Evolutionary conservation across 169 alveolate species (phyloP).

Genomic region (Plasmodium reichenowi): DNA sequence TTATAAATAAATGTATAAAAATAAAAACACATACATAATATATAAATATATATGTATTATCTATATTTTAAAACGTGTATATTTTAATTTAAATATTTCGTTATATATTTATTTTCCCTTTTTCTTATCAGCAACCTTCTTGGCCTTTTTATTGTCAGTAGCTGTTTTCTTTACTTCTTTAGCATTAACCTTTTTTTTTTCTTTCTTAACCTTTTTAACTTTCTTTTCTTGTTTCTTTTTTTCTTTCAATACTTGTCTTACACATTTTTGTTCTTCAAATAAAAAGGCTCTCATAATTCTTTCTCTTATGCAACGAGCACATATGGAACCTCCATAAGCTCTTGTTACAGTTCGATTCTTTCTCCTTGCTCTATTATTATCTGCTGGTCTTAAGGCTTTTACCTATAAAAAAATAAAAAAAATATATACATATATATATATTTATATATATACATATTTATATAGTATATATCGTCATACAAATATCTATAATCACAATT

Average conservation of each 20-base stretch:
- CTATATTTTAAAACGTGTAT: not conserved
- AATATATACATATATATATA: not conserved
- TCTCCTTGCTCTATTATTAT: conserved; percentile 80
- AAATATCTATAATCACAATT: not conserved
- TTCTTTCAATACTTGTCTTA: conserved; percentile 87
- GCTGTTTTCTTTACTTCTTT: conserved; percentile 38
- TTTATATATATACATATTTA: not conserved
- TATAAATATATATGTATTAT: conserved; percentile 4
- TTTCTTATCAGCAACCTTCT: conserved; percentile 63
- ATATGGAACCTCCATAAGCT: conserved; percentile 92
- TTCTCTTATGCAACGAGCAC: conserved; percentile 89
- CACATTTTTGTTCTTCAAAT: conserved; percentile 92
- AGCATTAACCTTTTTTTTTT: conserved; percentile 46
- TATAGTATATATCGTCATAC: not conserved
- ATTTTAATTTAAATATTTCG: not conserved
- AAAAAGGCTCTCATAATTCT: conserved; percentile 94
- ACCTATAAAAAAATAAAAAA: conserved; percentile 42
- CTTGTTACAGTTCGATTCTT: conserved; percentile 91
- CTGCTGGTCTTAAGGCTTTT: conserved; percentile 87
- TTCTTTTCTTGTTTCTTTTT: conserved; percentile 79
- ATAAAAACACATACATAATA: not conserved
- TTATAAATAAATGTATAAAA: too few relatives aligned
- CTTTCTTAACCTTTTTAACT: conserved; percentile 74
- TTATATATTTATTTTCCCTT: conserved; percentile 32
- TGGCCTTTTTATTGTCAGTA: conserved; percentile 19